Conservation (phyloP, 2,329 filamentous ascomycete species). For the Didymella pomorum region DNA sequence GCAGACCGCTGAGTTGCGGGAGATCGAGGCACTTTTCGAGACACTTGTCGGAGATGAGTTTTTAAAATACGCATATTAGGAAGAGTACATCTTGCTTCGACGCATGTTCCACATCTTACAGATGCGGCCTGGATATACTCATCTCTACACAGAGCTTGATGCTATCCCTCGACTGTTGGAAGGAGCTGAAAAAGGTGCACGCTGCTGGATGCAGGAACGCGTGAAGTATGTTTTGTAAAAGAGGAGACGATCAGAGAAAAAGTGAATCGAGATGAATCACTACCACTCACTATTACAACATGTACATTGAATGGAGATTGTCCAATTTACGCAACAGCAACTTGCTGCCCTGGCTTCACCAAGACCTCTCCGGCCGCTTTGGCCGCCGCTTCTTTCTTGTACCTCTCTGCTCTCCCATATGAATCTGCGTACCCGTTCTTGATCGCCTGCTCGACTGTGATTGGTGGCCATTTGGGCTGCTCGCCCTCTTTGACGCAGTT, state of each 20-base stretch:
- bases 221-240: background rate
- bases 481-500: slow-evolving; percentile 52
- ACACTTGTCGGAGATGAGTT: background rate
- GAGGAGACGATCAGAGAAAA: background rate
- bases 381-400: slow-evolving; percentile 49
- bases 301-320: background rate
- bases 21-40: background rate
- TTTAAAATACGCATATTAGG: background rate
- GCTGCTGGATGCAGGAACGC: background rate
- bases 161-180: background rate
- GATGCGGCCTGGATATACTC: background rate
- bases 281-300: too few species aligned
- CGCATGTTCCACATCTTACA: background rate
- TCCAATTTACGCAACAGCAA: slow-evolving; percentile 27
- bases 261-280: background rate
- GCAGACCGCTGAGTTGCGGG: background rate
- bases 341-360: slow-evolving; percentile 19
- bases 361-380: slow-evolving; percentile 21
- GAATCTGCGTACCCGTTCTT: slow-evolving; percentile 53
- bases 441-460: slow-evolving; percentile 55
- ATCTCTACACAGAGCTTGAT: background rate
- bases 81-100: background rate
- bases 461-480: slow-evolving; percentile 51
- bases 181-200: background rate
- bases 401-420: slow-evolving; percentile 54